Percentiles rank a stretch among this genome's conserved stretches.
phyloP scores from a whole-genome alignment of 345 rosid genomes.

The Ricinus communis region DNA sequence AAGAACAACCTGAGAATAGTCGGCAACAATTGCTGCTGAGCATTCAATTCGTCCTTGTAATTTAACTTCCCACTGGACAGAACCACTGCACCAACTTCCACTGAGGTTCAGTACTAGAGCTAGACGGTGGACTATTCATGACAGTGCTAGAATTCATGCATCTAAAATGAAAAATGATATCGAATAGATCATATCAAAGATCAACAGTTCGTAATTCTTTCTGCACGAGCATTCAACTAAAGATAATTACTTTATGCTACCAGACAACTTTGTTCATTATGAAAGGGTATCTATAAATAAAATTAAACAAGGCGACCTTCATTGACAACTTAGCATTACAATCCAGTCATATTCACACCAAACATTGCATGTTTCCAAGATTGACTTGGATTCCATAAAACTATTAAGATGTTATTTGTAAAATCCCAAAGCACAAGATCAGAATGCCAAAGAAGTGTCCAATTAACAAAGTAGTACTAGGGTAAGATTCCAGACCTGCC shows the following conservation, averaged over 20 bases:
- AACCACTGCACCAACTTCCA: conserved; percentile 55
- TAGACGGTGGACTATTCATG: conserved; percentile 12
- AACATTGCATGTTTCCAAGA: background rate
- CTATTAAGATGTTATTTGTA: background rate
- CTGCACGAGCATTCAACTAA: background rate
- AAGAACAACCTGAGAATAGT: conserved; percentile 73
- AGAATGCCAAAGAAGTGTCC: no score
- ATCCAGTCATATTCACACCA: background rate
- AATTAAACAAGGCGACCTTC: background rate
- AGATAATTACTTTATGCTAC: background rate
- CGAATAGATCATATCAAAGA: background rate
- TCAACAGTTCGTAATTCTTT: background rate
- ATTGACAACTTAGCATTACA: background rate
- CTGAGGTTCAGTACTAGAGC: conserved; percentile 2
- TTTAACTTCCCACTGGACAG: conserved; percentile 67
- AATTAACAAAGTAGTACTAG: background rate
- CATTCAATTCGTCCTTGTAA: conserved; percentile 86
- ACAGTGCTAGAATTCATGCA: background rate
- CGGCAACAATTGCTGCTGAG: conserved; percentile 71
- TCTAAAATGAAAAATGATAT: conserved; percentile 2
- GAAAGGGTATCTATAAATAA: background rate
- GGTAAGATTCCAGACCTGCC: background rate
- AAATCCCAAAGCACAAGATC: background rate
- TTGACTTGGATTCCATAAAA: background rate
- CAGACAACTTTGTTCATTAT: background rate